These are phyloP conservation scores for Lodderomyces orthopsilosis DNA, from an alignment of 1,139 yeast species.

Conservation along the genomic window DNA sequence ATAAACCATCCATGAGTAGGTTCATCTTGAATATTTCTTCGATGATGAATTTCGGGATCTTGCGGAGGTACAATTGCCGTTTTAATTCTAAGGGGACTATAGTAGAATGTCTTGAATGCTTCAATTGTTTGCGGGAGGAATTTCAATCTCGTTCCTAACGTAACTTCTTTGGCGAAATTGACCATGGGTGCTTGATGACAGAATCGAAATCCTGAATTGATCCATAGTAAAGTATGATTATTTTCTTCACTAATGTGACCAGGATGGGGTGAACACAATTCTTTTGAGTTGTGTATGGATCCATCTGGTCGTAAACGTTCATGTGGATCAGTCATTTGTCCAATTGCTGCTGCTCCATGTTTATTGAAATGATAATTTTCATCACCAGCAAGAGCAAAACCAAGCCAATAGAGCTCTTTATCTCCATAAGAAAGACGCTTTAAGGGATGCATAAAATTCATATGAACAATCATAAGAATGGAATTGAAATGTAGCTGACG, in stretches of 20 bases:
- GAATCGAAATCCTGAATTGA: slow-evolving; percentile 32
- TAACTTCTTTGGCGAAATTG: slow-evolving; percentile 25
- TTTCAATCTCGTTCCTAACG: slow-evolving; percentile 19
- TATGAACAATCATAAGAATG: slow-evolving; percentile 27
- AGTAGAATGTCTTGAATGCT: slow-evolving; percentile 22
- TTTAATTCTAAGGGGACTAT: slow-evolving; percentile 22
- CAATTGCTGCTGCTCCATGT: slow-evolving; percentile 29
- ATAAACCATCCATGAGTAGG: slow-evolving; percentile 32
- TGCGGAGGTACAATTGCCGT: slow-evolving; percentile 35
- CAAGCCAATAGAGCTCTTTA: slow-evolving; percentile 36
- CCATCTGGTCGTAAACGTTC: slow-evolving; percentile 22
- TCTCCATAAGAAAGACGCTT: slow-evolving; percentile 29
- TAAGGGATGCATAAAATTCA: slow-evolving; percentile 27
- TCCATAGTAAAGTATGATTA: slow-evolving; percentile 29
- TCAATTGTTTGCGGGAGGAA: slow-evolving; percentile 16
- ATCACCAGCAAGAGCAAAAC: slow-evolving; percentile 32
- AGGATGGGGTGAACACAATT: slow-evolving; percentile 46
- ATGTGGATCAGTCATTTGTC: slow-evolving; percentile 22
- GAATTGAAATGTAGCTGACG: slow-evolving; percentile 29
- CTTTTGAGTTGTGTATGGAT: slow-evolving; percentile 21
- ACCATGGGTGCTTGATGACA: slow-evolving; percentile 29
- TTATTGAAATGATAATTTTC: slow-evolving; percentile 31
- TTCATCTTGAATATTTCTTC: slow-evolving; percentile 25
- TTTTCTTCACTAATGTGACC: slow-evolving; percentile 38
- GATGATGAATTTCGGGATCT: slow-evolving; percentile 11